Conservation (phyloP, 2,329 filamentous ascomycete genomes). For the Fusarium piperis region DNA sequence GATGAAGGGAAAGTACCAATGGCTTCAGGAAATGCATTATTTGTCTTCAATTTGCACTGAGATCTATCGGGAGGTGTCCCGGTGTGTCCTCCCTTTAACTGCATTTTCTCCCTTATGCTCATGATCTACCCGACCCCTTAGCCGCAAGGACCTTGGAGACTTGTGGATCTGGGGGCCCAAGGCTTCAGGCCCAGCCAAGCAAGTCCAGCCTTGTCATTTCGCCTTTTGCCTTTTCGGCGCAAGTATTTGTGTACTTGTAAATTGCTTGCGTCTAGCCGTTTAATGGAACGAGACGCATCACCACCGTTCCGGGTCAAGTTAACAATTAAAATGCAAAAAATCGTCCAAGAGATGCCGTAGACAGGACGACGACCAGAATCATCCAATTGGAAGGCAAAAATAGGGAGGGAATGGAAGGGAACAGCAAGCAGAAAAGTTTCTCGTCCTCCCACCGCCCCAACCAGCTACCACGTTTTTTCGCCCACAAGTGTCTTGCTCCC, state of each 20-base stretch:
- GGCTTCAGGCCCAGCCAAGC: slow-evolving; percentile 18
- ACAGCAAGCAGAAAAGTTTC: slow-evolving; percentile 12
- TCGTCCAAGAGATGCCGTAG: neutral
- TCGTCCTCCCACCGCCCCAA: slow-evolving; percentile 35
- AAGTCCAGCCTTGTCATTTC: slow-evolving; percentile 30
- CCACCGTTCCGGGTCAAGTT: slow-evolving; percentile 2
- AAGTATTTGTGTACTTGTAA: slow-evolving; percentile 24
- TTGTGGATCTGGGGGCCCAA: slow-evolving; percentile 34
- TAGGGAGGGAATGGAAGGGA: slow-evolving; percentile 8
- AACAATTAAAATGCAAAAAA: neutral
- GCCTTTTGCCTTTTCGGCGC: slow-evolving; percentile 31
- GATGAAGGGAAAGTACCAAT: neutral
- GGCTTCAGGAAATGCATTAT: neutral
- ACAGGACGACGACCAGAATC: neutral
- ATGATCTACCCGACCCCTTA: slow-evolving; percentile 33
- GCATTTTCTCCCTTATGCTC: slow-evolving; percentile 2
- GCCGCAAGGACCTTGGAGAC: slow-evolving; percentile 23
- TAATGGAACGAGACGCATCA: slow-evolving; percentile 8
- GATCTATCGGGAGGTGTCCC: neutral
- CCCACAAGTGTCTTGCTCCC: slow-evolving; percentile 33
- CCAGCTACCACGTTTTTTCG: slow-evolving; percentile 34
- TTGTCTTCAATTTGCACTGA: neutral
- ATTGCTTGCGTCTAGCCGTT: slow-evolving; percentile 31
- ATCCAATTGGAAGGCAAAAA: neutral
- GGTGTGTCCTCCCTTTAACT: slow-evolving; percentile 7